These are phyloP conservation scores for Sphagnum contortum DNA, from an alignment of 225 moss, liverwort and hornwort species.

Conservation along the genomic window DNA sequence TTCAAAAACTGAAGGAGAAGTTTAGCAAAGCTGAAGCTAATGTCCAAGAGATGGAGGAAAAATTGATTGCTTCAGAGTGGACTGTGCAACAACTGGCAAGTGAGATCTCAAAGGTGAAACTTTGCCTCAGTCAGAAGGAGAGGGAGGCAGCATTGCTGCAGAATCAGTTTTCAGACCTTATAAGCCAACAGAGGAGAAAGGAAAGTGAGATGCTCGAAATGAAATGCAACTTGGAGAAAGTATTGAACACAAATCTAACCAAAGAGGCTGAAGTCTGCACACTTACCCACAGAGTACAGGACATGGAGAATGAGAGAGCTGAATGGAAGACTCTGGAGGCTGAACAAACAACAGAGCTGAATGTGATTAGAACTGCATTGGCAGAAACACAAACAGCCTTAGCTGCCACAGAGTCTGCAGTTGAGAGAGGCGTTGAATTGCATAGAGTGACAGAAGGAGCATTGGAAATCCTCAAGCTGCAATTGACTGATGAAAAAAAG, in stretches of 20 bases:
- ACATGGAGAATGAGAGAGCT: constrained; percentile 32
- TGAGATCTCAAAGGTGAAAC: constrained; percentile 59
- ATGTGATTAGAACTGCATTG: constrained; percentile 33
- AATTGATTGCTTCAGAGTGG: constrained; percentile 76
- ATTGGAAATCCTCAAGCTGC: constrained; percentile 39
- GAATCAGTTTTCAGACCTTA: constrained; percentile 34
- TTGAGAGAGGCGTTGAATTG: constrained; percentile 35
- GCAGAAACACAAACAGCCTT: constrained; percentile 44
- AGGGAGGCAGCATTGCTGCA: constrained; percentile 36
- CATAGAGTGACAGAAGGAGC: constrained; percentile 57
- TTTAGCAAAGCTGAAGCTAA: constrained; percentile 37
- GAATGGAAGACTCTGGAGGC: constrained; percentile 44
- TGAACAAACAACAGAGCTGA: constrained; percentile 31
- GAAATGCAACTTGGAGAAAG: constrained; percentile 59
- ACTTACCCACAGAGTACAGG: constrained; percentile 36
- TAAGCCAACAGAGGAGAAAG: constrained; percentile 43
- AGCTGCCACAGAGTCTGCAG: constrained; percentile 23
- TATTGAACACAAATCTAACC: constrained; percentile 21
- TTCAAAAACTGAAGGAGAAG: constrained; percentile 31
- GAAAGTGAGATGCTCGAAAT: constrained; percentile 62
- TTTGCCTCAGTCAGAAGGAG: constrained; percentile 46
- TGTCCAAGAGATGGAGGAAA: constrained; percentile 66
- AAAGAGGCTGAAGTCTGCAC: constrained; percentile 35
- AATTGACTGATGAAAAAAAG: constrained; percentile 29
- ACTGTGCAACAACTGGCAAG: constrained; percentile 67